A percentile compares a stretch with the other conserved stretches of the same genome.
Evolutionary conservation across 2,329 filamentous ascomycete genomes (phyloP).

Genomic region (Decorospora gaudefroyi): DNA sequence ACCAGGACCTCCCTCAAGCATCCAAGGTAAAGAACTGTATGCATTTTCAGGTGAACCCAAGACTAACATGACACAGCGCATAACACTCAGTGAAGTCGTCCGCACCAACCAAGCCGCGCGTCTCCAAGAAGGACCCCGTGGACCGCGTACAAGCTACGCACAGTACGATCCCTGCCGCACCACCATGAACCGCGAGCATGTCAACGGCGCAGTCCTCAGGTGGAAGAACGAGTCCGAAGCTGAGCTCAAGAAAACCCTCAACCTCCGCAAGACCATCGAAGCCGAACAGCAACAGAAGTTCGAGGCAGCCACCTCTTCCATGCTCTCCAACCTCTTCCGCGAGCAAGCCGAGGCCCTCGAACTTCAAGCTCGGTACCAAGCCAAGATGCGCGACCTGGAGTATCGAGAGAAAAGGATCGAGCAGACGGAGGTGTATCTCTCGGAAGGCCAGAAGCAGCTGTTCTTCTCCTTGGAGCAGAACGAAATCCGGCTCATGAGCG

Average conservation of each 20-base stretch:
- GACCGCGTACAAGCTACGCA: conserved; percentile 3
- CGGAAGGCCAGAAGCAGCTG: conserved; percentile 31
- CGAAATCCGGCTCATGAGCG: conserved; percentile 14
- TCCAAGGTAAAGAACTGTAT: conserved; percentile 1
- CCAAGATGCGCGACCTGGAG: conserved; percentile 16
- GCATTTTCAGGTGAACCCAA: fast-evolving
- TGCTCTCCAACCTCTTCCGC: conserved; percentile 18
- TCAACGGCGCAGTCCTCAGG: conserved; percentile 14
- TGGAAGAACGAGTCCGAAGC: conserved; percentile 22
- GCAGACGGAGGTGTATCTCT: conserved; percentile 26
- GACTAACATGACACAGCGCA: no score
- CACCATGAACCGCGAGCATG: conserved; percentile 12
- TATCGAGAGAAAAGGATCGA: conserved; percentile 19
- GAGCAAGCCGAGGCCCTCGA: conserved; percentile 20
- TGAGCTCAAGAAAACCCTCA: conserved; percentile 18
- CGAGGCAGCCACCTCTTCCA: conserved; percentile 14
- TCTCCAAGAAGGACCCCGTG: not conserved
- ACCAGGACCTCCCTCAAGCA: not conserved
- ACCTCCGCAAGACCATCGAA: conserved; percentile 14
- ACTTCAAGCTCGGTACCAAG: conserved; percentile 11
- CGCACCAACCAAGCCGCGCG: not conserved
- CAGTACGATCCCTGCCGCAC: conserved; percentile 2
- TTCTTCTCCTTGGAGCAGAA: conserved; percentile 14
- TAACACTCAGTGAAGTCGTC: no score
- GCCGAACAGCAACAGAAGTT: conserved; percentile 13